phyloP scores from a whole-genome alignment of 2,329 filamentous ascomycete genomes.

The Fusarium newnesense region DNA sequence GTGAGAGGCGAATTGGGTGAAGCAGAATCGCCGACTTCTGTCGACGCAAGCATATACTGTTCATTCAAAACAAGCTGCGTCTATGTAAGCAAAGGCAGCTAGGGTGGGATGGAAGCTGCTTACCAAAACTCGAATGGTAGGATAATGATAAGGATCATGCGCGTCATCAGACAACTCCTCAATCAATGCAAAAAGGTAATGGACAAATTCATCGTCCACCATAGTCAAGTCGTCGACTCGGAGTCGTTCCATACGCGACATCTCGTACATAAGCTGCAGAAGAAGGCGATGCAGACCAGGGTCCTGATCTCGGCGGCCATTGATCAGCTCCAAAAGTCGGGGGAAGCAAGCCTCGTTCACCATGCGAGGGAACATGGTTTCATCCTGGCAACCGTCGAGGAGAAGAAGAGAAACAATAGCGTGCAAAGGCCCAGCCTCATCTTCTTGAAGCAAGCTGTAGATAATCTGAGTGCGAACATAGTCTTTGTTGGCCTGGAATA shows the following conservation, averaged over 20 bases:
- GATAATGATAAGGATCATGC: constrained; percentile 94
- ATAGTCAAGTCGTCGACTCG: constrained; percentile 79
- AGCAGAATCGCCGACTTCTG: constrained; percentile 55
- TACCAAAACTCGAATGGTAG: constrained; percentile 91
- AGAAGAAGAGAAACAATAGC: constrained; percentile 85
- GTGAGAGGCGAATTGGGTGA: constrained; percentile 70
- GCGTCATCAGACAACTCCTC: constrained; percentile 88
- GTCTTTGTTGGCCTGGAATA: constrained; percentile 80
- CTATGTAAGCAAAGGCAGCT: constrained; percentile 26
- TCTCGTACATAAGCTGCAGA: constrained; percentile 93
- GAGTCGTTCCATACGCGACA: constrained; percentile 90
- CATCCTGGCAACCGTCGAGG: constrained; percentile 83
- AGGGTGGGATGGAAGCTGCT: constrained; percentile 46
- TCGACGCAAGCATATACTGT: constrained; percentile 90
- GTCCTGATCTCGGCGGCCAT: constrained; percentile 71
- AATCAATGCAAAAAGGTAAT: constrained; percentile 85
- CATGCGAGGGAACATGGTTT: constrained; percentile 86
- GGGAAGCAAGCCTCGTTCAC: constrained; percentile 85
- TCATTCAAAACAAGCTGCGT: constrained; percentile 91
- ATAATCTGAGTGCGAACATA: constrained; percentile 95
- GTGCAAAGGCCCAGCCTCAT: constrained; percentile 82
- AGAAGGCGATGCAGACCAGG: constrained; percentile 80
- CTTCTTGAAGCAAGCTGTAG: constrained; percentile 90
- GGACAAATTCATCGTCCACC: constrained; percentile 83
- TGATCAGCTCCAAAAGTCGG: constrained; percentile 83